Base-by-base conservation (phyloP, 2,329 filamentous ascomycete genomes). In the Trichoderma oligosporum region DNA sequence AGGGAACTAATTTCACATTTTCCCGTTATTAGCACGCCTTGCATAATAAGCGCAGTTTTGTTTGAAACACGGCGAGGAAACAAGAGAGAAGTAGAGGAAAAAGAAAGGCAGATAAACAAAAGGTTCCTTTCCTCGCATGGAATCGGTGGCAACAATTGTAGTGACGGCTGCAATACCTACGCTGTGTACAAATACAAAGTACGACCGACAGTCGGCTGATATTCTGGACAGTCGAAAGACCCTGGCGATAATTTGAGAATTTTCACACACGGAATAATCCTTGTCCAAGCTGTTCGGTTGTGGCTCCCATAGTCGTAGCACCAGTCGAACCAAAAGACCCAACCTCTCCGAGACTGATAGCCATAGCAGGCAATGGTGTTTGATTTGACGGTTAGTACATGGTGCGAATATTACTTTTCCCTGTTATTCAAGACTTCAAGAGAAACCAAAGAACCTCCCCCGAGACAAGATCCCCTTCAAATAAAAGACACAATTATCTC, bases 341-440 rank as follows among this genome's bases (percentile, higher is more conserved):
- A 58, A 44, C 56, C 56, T 58, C 56, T 58, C 48, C 56, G 41
- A 58, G 56, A 47, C 41, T 39, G 48, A 45, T 38, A 33, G 33
- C 31, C 36, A 47, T 46, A 42, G 25, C 56, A 36, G 47, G 38
- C 33, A 24, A 24, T 33, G 45, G 14, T 31, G 16, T 39, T 39
- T 45, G 52, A 31, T 31, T 45, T 45, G 20, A 46, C 22, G 52
- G 52, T 45, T 55, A 55, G 52, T 55, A 35, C 24, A n/a, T 46
- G 52, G 55, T 51, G 38, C 29, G 46, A 52, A 44, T 49, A 41
- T 12, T 16, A n/a, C n/a, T 22, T 20, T 20, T 22, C 16, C 31
- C 24, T 35, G 24, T 46, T 24, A 20, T 24, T 31, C 41, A 41
- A 46, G 52, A 24, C 31, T 24, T 31, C 41, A 41, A 46, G 52